Conservation (phyloP, 495 filamentous ascomycete genomes). For the Articulospora tetracladia region DNA sequence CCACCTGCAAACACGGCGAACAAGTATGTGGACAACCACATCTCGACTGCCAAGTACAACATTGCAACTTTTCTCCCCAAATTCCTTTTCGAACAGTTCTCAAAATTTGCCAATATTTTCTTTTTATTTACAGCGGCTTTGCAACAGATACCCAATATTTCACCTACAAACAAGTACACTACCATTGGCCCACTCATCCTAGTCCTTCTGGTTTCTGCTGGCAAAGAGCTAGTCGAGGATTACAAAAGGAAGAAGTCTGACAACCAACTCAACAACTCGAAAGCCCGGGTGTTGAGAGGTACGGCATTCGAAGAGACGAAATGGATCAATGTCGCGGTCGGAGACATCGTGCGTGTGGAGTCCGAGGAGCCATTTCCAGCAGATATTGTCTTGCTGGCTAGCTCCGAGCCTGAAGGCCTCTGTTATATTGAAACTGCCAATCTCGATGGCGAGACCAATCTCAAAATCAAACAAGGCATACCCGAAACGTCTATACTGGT, state of each 20-base stretch:
- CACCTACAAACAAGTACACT: slow-evolving; percentile 91
- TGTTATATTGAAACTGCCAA: slow-evolving; percentile 99
- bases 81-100: slow-evolving; percentile 98
- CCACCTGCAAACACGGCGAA: slow-evolving; percentile 84
- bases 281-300: slow-evolving; percentile 77
- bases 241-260: slow-evolving; percentile 87
- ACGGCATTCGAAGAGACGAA: slow-evolving; percentile 80
- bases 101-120: slow-evolving; percentile 98
- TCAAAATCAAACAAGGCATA: slow-evolving; percentile 98
- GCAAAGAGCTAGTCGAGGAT: slow-evolving; percentile 93
- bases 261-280: slow-evolving; percentile 82
- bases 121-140: slow-evolving; percentile 96
- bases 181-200: slow-evolving; percentile 91
- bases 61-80: slow-evolving; percentile 92
- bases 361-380: slow-evolving; percentile 96
- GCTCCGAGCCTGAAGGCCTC: slow-evolving; percentile 93
- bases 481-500: slow-evolving; percentile 90
- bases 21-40: slow-evolving; percentile 92
- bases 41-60: slow-evolving; percentile 98
- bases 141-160: slow-evolving; percentile 94
- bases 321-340: slow-evolving; percentile 92
- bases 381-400: slow-evolving; percentile 86
- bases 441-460: slow-evolving; percentile 94
- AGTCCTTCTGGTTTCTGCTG: slow-evolving; percentile 88
- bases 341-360: slow-evolving; percentile 91